Conservation (phyloP, 768 basidiomycete species). For the Paxillus ammoniavirescens region DNA sequence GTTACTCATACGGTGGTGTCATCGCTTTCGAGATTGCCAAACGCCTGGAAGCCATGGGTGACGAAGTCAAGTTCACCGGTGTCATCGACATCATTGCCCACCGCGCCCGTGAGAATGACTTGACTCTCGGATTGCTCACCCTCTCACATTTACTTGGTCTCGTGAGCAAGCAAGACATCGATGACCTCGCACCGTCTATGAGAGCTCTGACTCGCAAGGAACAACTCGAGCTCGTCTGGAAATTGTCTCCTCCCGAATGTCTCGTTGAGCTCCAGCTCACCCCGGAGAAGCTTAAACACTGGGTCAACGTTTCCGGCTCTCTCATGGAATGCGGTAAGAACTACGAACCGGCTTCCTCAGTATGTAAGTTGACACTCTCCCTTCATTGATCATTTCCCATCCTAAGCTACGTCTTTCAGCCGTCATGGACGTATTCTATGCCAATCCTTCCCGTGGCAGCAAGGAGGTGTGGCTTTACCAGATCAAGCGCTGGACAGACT, state of each 20-base stretch:
- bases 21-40: constrained; percentile 38
- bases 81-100: constrained; percentile 39
- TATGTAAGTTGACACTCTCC: constrained; percentile 18
- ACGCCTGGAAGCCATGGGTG: constrained; percentile 26
- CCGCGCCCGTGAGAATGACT: constrained; percentile 41
- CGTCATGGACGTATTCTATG: constrained; percentile 18
- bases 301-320: constrained; percentile 29
- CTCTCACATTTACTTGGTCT: constrained; percentile 42
- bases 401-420: constrained; percentile 1
- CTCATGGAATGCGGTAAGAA: constrained; percentile 31
- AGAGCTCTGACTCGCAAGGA: constrained; percentile 20
- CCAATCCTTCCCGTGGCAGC: constrained; percentile 12
- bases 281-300: constrained; percentile 23
- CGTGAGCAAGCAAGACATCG: constrained; percentile 23
- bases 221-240: constrained; percentile 26
- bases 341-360: constrained; percentile 24
- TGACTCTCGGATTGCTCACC: constrained; percentile 40
- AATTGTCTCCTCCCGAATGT: constrained; percentile 27
- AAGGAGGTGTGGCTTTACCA: constrained; percentile 21
- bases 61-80: constrained; percentile 33
- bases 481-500: constrained; percentile 16
- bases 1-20: constrained; percentile 39
- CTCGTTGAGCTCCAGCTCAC: constrained; percentile 28
- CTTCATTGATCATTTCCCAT: background rate
- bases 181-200: constrained; percentile 19